These are phyloP conservation scores for Penicillium sp. DNA, from an alignment of 2,329 filamentous ascomycete genomes.

Conservation along the genomic window DNA sequence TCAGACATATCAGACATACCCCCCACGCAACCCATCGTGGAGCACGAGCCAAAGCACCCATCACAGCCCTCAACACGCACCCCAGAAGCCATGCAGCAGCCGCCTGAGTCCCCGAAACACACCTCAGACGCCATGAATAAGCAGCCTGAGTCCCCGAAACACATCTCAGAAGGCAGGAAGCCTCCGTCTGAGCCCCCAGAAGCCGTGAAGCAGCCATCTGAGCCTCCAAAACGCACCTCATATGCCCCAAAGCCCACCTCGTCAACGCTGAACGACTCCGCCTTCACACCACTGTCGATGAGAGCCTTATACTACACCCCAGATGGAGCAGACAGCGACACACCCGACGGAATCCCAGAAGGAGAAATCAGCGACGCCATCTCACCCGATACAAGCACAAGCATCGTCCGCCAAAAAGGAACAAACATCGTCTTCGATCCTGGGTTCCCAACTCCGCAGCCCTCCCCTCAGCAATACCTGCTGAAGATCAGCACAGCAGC, in stretches of 20 bases:
- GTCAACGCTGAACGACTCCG: constrained; percentile 36
- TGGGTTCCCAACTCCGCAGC: constrained; percentile 37
- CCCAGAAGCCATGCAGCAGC: neutral
- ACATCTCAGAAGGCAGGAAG: neutral
- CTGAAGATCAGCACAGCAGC: constrained; percentile 41
- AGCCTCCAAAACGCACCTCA: neutral
- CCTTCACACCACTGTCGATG: constrained; percentile 37
- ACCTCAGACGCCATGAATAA: neutral
- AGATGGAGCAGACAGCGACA: neutral
- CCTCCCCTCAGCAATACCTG: constrained; percentile 38
- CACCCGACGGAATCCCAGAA: constrained; percentile 6
- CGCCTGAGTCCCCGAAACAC: too few relatives aligned
- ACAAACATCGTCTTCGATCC: constrained; percentile 34
- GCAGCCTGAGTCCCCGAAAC: neutral
- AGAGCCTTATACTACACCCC: constrained; percentile 38
- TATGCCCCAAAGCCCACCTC: constrained; percentile 23
- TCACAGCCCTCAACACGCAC: neutral
- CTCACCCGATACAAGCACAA: constrained; percentile 6
- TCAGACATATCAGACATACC: constrained; percentile 6
- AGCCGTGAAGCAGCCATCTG: too few relatives aligned
- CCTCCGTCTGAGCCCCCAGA: too few relatives aligned
- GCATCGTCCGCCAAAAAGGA: constrained; percentile 19
- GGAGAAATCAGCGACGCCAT: constrained; percentile 10
- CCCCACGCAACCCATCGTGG: neutral
- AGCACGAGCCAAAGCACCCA: neutral